These are phyloP conservation scores for Cladosporium cucumerinum DNA, from an alignment of 2,329 filamentous ascomycete genomes.

Conservation along the genomic window DNA sequence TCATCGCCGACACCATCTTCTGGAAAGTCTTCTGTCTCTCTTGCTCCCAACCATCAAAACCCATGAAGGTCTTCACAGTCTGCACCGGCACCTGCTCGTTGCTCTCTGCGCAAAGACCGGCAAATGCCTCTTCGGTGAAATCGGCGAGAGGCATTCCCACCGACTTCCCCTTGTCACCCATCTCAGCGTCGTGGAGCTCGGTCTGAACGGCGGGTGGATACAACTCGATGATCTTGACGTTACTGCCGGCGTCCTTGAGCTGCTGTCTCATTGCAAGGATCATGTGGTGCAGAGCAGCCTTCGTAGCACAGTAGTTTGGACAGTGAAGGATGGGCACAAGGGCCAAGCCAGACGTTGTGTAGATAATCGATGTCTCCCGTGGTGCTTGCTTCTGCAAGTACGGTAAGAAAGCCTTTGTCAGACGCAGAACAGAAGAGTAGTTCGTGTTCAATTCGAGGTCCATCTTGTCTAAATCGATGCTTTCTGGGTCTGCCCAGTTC, in stretches of 20 bases:
- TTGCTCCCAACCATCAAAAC: conserved; percentile 43
- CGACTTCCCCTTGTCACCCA: conserved; percentile 41
- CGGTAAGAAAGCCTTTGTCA: conserved; percentile 51
- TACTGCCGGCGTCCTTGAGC: conserved; percentile 43
- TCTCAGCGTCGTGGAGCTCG: conserved; percentile 53
- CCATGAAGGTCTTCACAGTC: conserved; percentile 41
- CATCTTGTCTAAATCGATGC: conserved; percentile 44
- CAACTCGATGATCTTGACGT: conserved; percentile 54
- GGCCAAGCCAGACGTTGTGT: conserved; percentile 52
- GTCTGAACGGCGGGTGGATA: conserved; percentile 57
- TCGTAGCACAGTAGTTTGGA: conserved; percentile 54
- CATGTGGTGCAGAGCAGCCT: conserved; percentile 55
- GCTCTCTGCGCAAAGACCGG: conserved; percentile 41
- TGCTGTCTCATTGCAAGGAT: conserved; percentile 52
- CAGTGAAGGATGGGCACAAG: conserved; percentile 48
- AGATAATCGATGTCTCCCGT: conserved; percentile 42
- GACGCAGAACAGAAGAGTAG: conserved; percentile 48
- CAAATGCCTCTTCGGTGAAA: conserved; percentile 51
- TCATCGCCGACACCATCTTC: conserved; percentile 25
- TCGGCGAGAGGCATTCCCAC: conserved; percentile 54
- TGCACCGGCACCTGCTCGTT: conserved; percentile 54
- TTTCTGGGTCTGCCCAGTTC: conserved; percentile 49
- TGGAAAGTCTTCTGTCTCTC: conserved; percentile 45
- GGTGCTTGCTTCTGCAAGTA: conserved; percentile 45
- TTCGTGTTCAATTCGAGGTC: conserved; percentile 50